Percentiles rank a stretch among this genome's conserved stretches.
phyloP scores from a whole-genome alignment of 768 basidiomycete genomes.

The Xerocomellus amylosporus region DNA sequence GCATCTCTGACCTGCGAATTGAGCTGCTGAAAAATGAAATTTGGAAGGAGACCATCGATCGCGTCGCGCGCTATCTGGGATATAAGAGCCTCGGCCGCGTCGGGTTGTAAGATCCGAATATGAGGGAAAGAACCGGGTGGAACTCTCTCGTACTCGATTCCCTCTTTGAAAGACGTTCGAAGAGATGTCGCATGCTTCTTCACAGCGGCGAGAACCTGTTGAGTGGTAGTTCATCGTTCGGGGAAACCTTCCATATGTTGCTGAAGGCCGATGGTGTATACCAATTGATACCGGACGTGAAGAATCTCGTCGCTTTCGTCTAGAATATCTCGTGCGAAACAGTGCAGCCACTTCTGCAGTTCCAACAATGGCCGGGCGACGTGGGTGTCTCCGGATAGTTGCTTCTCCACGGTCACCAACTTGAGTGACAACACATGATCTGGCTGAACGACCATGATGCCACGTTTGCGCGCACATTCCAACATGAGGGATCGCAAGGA shows the following conservation, averaged over 20 bases:
- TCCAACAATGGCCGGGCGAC: constrained; percentile 12
- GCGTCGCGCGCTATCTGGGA: background rate
- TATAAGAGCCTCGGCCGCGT: background rate
- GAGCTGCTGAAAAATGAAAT: constrained; percentile 12
- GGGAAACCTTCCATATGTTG: constrained; percentile 30
- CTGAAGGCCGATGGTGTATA: constrained; percentile 33
- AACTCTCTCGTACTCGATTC: background rate
- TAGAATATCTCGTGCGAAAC: constrained; percentile 18
- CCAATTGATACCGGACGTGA: constrained; percentile 31
- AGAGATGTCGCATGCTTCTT: constrained; percentile 2
- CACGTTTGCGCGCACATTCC: constrained; percentile 37
- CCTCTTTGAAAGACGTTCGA: background rate
- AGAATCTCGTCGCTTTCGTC: constrained; percentile 30
- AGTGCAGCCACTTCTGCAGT: constrained; percentile 22
- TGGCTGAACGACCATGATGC: constrained; percentile 46
- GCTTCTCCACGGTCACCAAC: constrained; percentile 40
- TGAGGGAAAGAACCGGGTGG: constrained; percentile 16
- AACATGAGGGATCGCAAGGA: constrained; percentile 30
- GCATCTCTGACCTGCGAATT: background rate
- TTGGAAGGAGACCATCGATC: constrained; percentile 9
- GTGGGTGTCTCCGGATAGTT: constrained; percentile 2
- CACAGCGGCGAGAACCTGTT: constrained; percentile 25
- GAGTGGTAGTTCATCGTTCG: constrained; percentile 30
- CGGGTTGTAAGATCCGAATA: constrained; percentile 11
- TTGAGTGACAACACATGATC: constrained; percentile 24